Conservation (phyloP, 495 filamentous ascomycete species). For the Xylaria scruposa region DNA sequence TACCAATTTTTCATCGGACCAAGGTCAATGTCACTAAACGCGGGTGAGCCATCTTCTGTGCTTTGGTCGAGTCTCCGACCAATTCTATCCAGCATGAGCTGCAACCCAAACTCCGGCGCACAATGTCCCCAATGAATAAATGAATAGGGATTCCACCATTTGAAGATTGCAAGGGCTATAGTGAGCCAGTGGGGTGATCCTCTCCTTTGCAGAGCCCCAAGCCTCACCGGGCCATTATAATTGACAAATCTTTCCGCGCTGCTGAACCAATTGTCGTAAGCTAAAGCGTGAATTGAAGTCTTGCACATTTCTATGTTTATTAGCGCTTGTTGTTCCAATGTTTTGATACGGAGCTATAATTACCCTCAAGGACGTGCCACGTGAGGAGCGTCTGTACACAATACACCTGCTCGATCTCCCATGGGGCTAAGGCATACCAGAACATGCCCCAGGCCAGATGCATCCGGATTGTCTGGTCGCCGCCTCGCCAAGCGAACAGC, state of each 20-base stretch:
- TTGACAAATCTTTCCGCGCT: background rate
- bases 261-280: background rate
- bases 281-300: background rate
- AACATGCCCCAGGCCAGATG: background rate
- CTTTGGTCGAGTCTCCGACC: background rate
- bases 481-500: background rate
- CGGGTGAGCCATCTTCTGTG: background rate
- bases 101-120: background rate
- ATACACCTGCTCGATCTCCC: slow-evolving; percentile 16
- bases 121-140: background rate
- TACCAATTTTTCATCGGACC: slow-evolving; percentile 15
- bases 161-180: background rate
- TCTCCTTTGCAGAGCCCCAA: too few relatives aligned
- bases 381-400: background rate
- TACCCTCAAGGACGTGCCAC: background rate
- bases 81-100: background rate
- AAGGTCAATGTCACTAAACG: background rate
- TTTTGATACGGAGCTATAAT: background rate
- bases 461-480: background rate
- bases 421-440: background rate
- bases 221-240: background rate
- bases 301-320: background rate
- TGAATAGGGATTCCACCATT: background rate
- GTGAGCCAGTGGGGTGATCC: background rate
- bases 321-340: background rate